Percentiles rank a stretch among this genome's conserved stretches.
Conservation (phyloP, 129 eudicot genomes). For the Flaveria ramosissima region DNA sequence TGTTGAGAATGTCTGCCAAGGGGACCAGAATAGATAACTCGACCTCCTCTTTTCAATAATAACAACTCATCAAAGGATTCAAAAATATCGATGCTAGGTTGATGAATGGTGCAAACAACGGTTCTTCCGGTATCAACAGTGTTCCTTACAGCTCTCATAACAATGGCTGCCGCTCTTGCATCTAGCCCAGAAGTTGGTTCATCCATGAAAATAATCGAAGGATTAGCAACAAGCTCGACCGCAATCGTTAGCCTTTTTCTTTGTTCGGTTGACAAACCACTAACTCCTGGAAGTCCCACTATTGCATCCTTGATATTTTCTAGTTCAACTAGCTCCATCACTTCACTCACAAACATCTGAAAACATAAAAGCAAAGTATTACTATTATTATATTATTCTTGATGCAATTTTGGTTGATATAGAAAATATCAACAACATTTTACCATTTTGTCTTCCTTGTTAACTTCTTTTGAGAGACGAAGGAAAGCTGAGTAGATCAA, state of each 20-base stretch:
- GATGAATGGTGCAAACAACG: conserved; percentile 91
- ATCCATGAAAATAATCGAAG: conserved; percentile 90
- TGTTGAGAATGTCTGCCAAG: conserved; percentile 68
- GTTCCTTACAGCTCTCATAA: conserved; percentile 91
- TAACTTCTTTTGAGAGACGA: conserved; percentile 45
- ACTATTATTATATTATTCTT: not conserved
- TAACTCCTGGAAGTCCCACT: conserved; percentile 83
- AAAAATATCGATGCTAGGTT: conserved; percentile 90
- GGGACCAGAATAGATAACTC: conserved; percentile 81
- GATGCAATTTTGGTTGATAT: not conserved
- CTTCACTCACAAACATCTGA: conserved; percentile 68
- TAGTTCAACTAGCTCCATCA: conserved; percentile 73
- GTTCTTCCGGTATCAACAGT: conserved; percentile 94
- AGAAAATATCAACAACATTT: not conserved
- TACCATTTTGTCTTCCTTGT: conserved; percentile 41
- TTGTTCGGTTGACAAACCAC: conserved; percentile 79
- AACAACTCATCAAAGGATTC: conserved; percentile 92
- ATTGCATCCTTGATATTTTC: conserved; percentile 61
- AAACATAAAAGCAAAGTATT: conserved; percentile 5
- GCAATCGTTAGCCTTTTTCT: conserved; percentile 86
- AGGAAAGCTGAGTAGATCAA: conserved; percentile 53
- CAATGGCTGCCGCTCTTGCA: conserved; percentile 96
- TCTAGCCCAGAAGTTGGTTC: conserved; percentile 97
- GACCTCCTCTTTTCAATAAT: conserved; percentile 88
- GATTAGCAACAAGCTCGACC: conserved; percentile 93